These are phyloP conservation scores for Raddia guianensis DNA, from an alignment of 176 grass and related monocot species.

Conservation along the genomic window DNA sequence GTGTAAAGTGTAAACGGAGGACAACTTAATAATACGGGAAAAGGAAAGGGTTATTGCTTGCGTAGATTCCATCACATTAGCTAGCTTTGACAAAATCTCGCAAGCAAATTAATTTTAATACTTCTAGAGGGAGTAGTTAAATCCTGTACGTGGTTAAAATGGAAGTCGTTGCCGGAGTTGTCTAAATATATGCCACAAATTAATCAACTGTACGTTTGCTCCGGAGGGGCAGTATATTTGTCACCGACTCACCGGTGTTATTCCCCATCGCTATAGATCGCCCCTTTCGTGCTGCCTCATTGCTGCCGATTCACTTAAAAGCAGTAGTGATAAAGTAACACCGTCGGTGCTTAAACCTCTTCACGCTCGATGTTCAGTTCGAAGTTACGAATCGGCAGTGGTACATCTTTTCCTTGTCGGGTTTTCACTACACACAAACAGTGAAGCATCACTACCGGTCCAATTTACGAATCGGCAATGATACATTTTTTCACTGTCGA, in stretches of 20 bases:
- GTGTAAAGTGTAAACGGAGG: constrained; percentile 6
- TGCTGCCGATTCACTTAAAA: no score
- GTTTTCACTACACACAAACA: no score
- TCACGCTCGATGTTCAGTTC: no score
- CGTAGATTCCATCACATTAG: background rate
- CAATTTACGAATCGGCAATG: no score
- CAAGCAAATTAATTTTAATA: background rate
- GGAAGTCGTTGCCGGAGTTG: constrained; percentile 3
- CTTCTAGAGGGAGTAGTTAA: constrained; percentile 29
- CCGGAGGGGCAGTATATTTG: background rate
- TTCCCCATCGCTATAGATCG: background rate
- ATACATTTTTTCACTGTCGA: no score
- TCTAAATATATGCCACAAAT: background rate
- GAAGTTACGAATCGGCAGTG: no score
- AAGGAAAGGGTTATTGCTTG: background rate
- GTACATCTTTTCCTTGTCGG: no score
- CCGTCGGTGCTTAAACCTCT: no score
- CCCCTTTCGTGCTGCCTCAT: no score
- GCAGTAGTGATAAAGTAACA: no score
- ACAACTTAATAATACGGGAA: background rate
- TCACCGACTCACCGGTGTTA: background rate
- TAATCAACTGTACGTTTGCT: background rate
- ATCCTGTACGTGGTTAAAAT: background rate
- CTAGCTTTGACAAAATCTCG: constrained; percentile 27
- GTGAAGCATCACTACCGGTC: no score